A percentile compares a stretch with the other conserved stretches of the same genome.
These are phyloP conservation scores for Pichia exigua DNA, from an alignment of 805 yeast genomes.

Conservation along the genomic window DNA sequence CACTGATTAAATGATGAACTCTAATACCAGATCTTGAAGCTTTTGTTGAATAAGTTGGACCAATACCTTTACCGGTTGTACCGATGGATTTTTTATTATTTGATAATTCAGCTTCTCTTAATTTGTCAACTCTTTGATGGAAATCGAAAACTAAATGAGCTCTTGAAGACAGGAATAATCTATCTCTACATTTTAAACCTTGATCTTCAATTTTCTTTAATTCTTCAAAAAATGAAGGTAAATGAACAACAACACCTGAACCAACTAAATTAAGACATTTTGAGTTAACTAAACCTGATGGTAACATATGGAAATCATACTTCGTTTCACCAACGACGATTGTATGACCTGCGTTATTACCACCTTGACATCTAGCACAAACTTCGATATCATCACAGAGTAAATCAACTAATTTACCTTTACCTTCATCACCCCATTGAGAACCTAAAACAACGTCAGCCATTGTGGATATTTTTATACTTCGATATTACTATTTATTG, in stretches of 20 bases:
- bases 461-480: conserved; percentile 31
- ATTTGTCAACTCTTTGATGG: conserved; percentile 94
- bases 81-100: conserved; percentile 82
- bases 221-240: conserved; percentile 88
- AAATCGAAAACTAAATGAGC: conserved; percentile 96
- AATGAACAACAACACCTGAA: conserved; percentile 92
- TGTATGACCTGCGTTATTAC: conserved; percentile 99
- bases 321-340: conserved; percentile 83
- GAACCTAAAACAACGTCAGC: conserved; percentile 93
- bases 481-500: neutral
- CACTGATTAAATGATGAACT: conserved; percentile 89
- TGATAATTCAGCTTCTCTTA: conserved; percentile 86
- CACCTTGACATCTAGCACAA: conserved; percentile 98
- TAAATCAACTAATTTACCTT: conserved; percentile 93
- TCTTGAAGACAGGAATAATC: conserved; percentile 84
- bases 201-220: conserved; percentile 71
- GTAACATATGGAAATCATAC: conserved; percentile 98
- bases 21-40: conserved; percentile 95
- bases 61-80: conserved; percentile 98
- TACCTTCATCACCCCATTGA: conserved; percentile 99
- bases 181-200: conserved; percentile 67
- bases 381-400: conserved; percentile 93
- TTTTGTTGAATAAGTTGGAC: conserved; percentile 96
- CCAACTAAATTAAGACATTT: conserved; percentile 87
- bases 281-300: conserved; percentile 94